These are phyloP conservation scores for Solanum hybrid DNA, from an alignment of 305 asterid species.

Conservation along the genomic window DNA sequence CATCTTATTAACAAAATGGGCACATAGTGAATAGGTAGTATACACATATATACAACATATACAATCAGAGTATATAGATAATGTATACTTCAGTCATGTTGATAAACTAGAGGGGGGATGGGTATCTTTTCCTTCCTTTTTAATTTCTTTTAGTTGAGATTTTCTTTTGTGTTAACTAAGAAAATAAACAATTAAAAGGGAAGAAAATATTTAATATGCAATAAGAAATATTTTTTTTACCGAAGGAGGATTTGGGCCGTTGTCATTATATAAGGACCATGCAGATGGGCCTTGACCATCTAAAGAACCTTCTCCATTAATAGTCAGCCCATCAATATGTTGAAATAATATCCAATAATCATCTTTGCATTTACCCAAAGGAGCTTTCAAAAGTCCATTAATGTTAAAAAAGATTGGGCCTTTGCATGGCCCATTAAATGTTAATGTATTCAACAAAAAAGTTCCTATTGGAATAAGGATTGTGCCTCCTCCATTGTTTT, in stretches of 20 bases:
- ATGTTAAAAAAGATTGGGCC: slow-evolving; percentile 13
- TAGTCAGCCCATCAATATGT: slow-evolving; percentile 6
- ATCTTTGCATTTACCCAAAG: background rate
- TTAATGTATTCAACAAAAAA: slow-evolving; percentile 13
- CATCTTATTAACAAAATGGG: background rate
- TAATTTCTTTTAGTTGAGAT: background rate
- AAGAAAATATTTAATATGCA: background rate
- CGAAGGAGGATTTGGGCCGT: background rate
- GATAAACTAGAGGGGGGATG: background rate
- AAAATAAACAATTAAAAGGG: background rate
- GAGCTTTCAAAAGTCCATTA: slow-evolving; percentile 22
- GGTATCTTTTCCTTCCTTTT: background rate
- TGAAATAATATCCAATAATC: slow-evolving; percentile 26
- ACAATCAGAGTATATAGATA: background rate
- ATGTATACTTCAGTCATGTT: background rate
- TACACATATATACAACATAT: background rate
- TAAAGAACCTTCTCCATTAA: slow-evolving; percentile 25
- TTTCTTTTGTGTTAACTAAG: background rate
- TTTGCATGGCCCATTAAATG: slow-evolving; percentile 32
- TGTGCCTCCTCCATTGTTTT: slow-evolving; percentile 10
- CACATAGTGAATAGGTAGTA: background rate
- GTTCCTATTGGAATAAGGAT: slow-evolving; percentile 21
- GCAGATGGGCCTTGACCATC: slow-evolving; percentile 33
- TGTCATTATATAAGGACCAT: slow-evolving; percentile 18
- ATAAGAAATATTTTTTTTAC: slow-evolving; percentile 6